These are phyloP conservation scores for Sinapis alba DNA, from an alignment of 441 rosid genomes.

Conservation along the genomic window DNA sequence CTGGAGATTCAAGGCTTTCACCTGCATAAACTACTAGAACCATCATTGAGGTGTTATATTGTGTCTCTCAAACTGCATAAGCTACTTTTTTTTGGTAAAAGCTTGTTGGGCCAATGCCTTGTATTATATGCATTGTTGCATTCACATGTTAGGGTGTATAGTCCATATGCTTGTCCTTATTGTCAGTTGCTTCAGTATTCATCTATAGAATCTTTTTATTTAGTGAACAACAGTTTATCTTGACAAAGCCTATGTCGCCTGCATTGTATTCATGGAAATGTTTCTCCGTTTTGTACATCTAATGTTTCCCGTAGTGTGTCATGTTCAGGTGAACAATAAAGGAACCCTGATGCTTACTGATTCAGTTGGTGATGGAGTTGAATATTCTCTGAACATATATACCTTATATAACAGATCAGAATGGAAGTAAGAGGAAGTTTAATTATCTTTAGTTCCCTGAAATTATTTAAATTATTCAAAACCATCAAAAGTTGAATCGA, in stretches of 20 bases:
- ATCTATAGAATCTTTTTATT: neutral
- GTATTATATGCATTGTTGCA: slow-evolving; percentile 1
- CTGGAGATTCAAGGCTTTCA: slow-evolving; percentile 58
- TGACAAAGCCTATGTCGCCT: neutral
- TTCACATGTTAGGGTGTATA: neutral
- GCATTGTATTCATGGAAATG: neutral
- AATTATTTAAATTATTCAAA: neutral
- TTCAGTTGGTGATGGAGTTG: slow-evolving; percentile 56
- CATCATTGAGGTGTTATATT: slow-evolving; percentile 79
- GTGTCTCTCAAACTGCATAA: slow-evolving; percentile 32
- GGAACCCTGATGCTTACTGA: slow-evolving; percentile 79
- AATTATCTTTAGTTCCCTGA: neutral
- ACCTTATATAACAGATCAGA: slow-evolving; percentile 81
- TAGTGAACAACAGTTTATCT: neutral
- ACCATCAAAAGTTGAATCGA: slow-evolving; percentile 1
- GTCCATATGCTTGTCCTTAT: neutral
- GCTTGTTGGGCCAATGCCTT: neutral
- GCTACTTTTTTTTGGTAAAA: slow-evolving; percentile 1
- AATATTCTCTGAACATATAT: slow-evolving; percentile 86
- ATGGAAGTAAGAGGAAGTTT: slow-evolving; percentile 63
- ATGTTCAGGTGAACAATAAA: slow-evolving; percentile 78
- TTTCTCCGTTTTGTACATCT: slow-evolving; percentile 25
- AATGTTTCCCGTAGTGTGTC: slow-evolving; percentile 65
- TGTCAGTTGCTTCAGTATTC: neutral
- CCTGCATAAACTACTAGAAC: slow-evolving; percentile 84